These are phyloP conservation scores for Pyracantha coccinea DNA, from an alignment of 331 rosid genomes.

Conservation along the genomic window DNA sequence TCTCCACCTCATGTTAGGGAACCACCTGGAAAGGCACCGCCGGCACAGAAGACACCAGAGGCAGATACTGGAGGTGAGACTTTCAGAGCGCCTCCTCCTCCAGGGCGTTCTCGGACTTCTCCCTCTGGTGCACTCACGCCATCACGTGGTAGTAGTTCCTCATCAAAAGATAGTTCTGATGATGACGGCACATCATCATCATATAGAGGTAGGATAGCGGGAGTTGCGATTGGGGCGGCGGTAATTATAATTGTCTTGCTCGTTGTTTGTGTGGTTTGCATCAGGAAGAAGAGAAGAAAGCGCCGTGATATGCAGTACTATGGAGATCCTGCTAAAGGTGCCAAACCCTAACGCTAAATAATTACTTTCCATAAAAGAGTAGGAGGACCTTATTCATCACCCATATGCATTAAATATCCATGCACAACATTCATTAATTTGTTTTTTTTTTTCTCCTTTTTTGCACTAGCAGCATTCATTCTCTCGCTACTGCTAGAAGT, in stretches of 20 bases:
- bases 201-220: slow-evolving; percentile 13
- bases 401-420: neutral
- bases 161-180: neutral
- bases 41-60: neutral
- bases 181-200: neutral
- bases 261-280: slow-evolving; percentile 28
- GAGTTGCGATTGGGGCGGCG: slow-evolving; percentile 39
- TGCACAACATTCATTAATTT: neutral
- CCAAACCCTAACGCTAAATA: neutral
- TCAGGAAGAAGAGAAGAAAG: slow-evolving; percentile 47
- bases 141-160: neutral
- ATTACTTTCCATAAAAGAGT: too few species aligned
- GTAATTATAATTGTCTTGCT: slow-evolving; percentile 24
- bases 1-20: neutral
- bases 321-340: slow-evolving; percentile 45
- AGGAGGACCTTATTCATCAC: neutral
- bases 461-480: neutral
- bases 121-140: neutral
- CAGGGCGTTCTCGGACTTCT: neutral
- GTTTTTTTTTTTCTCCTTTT: neutral
- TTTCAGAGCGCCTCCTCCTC: neutral
- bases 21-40: slow-evolving; percentile 6
- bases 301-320: slow-evolving; percentile 30
- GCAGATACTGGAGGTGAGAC: neutral
- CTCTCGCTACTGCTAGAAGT: neutral